A percentile compares a stretch with the other conserved stretches of the same genome.
Evolutionary conservation across 192 early-diverging fungal genomes (phyloP).

Genomic region (Coemansia sp.): DNA sequence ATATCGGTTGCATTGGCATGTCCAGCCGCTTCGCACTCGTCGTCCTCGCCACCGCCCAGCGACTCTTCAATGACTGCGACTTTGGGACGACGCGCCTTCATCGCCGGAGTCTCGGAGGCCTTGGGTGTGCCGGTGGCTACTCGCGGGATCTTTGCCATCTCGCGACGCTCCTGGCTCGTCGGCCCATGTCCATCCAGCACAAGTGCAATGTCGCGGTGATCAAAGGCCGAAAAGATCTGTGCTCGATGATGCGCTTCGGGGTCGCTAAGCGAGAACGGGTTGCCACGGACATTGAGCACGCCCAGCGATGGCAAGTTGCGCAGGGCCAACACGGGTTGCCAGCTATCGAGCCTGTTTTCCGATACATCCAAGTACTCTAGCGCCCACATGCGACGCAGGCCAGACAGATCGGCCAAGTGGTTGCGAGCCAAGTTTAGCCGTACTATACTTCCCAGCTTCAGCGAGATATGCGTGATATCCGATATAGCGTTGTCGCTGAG

Average conservation of each 20-base stretch:
- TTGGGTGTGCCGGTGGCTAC: constrained; percentile 22
- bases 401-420: constrained; percentile 17
- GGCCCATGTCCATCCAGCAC: constrained; percentile 36
- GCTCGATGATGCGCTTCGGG: constrained; percentile 11
- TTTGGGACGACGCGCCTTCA: constrained; percentile 35
- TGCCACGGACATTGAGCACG: constrained; percentile 27
- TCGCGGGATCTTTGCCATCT: constrained; percentile 45
- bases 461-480: constrained; percentile 29
- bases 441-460: constrained; percentile 30
- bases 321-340: constrained; percentile 22
- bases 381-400: constrained; percentile 45
- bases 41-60: constrained; percentile 9
- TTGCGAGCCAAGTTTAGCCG: constrained; percentile 36
- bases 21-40: background rate
- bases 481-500: constrained; percentile 30
- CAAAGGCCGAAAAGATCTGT: constrained; percentile 48
- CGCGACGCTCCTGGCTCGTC: constrained; percentile 31
- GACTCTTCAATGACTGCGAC: constrained; percentile 51
- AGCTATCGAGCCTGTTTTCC: constrained; percentile 26
- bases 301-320: constrained; percentile 43
- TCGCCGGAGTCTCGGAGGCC: background rate
- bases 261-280: constrained; percentile 31
- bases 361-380: constrained; percentile 38
- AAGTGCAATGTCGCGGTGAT: constrained; percentile 42
- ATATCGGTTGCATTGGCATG: background rate